Base-by-base conservation (phyloP, 441 rosid genomes). In the Aquilaria agallochum region DNA sequence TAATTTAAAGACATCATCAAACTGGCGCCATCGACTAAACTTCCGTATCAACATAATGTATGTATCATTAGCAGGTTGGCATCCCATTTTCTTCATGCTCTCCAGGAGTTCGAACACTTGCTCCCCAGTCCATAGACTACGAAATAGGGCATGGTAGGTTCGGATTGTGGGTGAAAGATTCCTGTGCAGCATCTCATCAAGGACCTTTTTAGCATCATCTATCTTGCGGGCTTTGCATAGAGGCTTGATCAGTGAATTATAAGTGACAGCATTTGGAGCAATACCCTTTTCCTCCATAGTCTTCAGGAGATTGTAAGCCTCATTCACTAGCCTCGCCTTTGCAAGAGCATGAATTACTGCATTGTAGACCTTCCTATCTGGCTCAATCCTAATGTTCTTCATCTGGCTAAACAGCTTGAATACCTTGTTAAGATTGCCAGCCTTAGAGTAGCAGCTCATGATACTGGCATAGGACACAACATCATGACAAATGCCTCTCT, bases 11-110 rank as follows among this genome's bases (percentile, higher is more conserved):
- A 87, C 88, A 72, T 74, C 75, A 53, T 84, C 87, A 65, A 86
- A 81, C 72, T 90, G 93, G 31, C 78, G 78, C 93, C 98, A 88
- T 63, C 94, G 73, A 73, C 90, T 87, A 62, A 95, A 90, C 72
- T 92, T 90, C 69, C 97, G 80, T 49, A 92, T 88, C 80, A 90
- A 60, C 95, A 90, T 85, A 69, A 88, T 83, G 64, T 86, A 95
- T 0, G 96, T 90, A 66, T 90, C 97, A 53, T 68, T 79, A 48
- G 73, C 74, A 52, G 97, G 97, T 10, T 66, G 80, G 78, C 96
- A 90, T 20, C 89, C 85, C 72, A 61, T 70, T 58, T 80, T 74
- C 56, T 79, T 82, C 96, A 95, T 90, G 59, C 83, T 85, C 71
- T 71, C 84, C 72, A 95, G 78, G 33, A 92, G 83, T 66, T 79